Percentiles rank a stretch among this genome's conserved stretches.
These are phyloP conservation scores for Exutisphaerella laricina DNA, from an alignment of 2,329 filamentous ascomycete species.

Conservation along the genomic window DNA sequence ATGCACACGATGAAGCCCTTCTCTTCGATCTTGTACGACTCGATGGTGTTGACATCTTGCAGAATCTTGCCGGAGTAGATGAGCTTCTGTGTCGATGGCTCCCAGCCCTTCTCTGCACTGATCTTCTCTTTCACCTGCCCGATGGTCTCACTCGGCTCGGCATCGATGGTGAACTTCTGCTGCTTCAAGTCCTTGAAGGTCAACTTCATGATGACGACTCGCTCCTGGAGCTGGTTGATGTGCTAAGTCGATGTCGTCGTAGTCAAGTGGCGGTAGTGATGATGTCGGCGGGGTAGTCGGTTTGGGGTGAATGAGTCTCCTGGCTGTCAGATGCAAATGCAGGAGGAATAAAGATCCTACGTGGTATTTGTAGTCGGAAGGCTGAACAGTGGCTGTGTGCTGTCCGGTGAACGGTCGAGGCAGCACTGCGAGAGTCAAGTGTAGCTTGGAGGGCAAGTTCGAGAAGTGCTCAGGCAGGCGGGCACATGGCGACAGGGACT, in stretches of 20 bases:
- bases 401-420: too few species aligned
- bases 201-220: constrained; percentile 53
- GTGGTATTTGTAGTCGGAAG: too few species aligned
- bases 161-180: constrained; percentile 95
- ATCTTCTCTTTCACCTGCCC: constrained; percentile 91
- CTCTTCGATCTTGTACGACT: constrained; percentile 97
- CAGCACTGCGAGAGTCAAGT: too few species aligned
- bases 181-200: constrained; percentile 92
- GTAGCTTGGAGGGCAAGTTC: too few species aligned
- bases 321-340: not conserved
- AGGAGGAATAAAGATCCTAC: too few species aligned
- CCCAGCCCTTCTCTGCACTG: constrained; percentile 87
- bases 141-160: constrained; percentile 86
- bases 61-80: constrained; percentile 99
- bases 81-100: constrained; percentile 82
- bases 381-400: too few species aligned
- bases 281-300: constrained; percentile 3
- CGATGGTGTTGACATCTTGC: constrained; percentile 94
- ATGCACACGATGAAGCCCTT: constrained; percentile 99
- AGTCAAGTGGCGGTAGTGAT: constrained; percentile 2
- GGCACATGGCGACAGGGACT: too few species aligned
- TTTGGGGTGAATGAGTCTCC: not conserved
- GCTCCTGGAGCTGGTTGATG: constrained; percentile 6
- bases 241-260: constrained; percentile 7
- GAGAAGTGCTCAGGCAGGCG: too few species aligned